Evolutionary conservation across 805 yeast species (phyloP), one percentile per base, ranked within the genome.

Genomic region (Wickerhamomyces rabaulensis): DNA sequence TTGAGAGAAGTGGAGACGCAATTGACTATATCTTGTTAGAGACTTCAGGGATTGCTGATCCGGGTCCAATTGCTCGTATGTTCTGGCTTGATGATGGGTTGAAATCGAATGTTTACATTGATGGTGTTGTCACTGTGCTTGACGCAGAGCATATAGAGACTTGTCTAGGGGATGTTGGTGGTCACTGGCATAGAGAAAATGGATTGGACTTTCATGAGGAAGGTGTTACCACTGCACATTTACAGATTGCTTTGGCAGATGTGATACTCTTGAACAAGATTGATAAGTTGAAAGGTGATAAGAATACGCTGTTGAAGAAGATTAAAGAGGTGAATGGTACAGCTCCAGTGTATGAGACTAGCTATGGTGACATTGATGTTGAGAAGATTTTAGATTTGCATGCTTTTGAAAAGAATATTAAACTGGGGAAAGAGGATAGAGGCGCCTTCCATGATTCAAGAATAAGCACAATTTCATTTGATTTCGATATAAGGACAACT

Each of bases 41-140:
- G 61, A 94, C 99, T 0, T 89, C 96, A 0, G 99, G 99, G 0
- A 75, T 94, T 15, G 99, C 99, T 0, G 98, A 94, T 61, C 99
- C 99, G 0, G 97, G 91, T 0, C 98, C 98, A 0, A 89, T 94
- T 23, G 97, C 97, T 5, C 79, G 82, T 52, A 92, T 92, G 97
- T 94, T 94, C 66, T 94, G 99, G 99, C 74, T 91, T 26, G 99
- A 94, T 63, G 92, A 87, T 21, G 97, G 91, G 0, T 70, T 94
- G 48, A 75, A 83, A 15, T 82, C 96, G 4, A 83, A 82, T 54
- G 89, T 94, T 2, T 87, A 87, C 62, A 83, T 94, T 27, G 98
- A 92, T 64, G 96, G 96, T 0, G 88, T 92, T 6, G 76, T 94
- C 13, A 86, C 97, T 0, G 97, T 92, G 2, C 70, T 94, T 38